phyloP scores from a whole-genome alignment of 805 yeast genomes.

The Schizosaccharomyces japonicus region DNA sequence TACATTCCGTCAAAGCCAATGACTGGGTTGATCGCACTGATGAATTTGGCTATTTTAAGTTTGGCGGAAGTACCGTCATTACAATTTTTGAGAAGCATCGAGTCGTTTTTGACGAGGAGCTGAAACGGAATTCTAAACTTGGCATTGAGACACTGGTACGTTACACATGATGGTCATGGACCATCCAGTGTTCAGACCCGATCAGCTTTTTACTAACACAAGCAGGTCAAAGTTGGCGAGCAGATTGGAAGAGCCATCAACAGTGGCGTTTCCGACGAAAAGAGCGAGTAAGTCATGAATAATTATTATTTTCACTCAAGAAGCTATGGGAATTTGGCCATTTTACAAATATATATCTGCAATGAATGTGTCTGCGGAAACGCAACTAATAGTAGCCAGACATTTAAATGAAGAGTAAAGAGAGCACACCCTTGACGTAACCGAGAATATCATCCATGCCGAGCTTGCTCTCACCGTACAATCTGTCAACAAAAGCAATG shows the following conservation, averaged over 20 bases:
- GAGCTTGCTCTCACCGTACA: constrained; percentile 54
- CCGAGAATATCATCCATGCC: constrained; percentile 67
- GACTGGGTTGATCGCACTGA: constrained; percentile 40
- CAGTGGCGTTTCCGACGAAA: no score
- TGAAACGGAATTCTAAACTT: constrained; percentile 39
- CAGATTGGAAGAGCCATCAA: no score
- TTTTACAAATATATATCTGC: background rate
- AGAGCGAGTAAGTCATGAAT: no score
- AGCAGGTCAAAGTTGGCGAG: background rate
- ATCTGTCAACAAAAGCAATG: constrained; percentile 52
- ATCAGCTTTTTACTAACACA: no score
- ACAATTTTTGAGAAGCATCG: constrained; percentile 29
- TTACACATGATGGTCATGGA: no score
- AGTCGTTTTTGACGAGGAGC: constrained; percentile 43
- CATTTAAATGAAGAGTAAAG: background rate
- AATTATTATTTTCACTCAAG: no score
- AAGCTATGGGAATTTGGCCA: background rate
- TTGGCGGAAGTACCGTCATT: constrained; percentile 81
- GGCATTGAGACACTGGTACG: constrained; percentile 55
- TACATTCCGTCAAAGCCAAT: constrained; percentile 42
- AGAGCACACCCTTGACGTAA: constrained; percentile 40
- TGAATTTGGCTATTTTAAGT: constrained; percentile 82
- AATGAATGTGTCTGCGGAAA: background rate
- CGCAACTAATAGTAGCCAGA: background rate
- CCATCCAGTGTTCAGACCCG: no score